phyloP scores from a whole-genome alignment of 2,329 filamentous ascomycete genomes.

The Aspergillus carbonarius region DNA sequence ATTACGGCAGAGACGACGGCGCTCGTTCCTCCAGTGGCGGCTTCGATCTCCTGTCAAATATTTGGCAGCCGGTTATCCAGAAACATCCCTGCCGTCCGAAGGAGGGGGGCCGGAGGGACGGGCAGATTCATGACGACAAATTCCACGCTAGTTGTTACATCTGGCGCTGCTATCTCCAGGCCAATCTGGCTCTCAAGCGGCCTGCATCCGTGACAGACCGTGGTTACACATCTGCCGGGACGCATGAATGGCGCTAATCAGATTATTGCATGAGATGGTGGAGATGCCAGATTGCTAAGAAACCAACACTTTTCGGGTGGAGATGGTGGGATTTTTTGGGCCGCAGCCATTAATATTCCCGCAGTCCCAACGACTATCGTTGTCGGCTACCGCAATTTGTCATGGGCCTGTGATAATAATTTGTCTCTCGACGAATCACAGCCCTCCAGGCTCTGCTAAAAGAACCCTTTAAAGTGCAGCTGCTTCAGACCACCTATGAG shows the following conservation, averaged over 20 bases:
- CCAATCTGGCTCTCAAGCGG: conserved; percentile 2
- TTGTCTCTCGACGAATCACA: background rate
- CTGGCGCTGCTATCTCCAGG: background rate
- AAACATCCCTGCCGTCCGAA: background rate
- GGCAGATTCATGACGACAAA: background rate
- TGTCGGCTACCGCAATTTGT: conserved; percentile 1
- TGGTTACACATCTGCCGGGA: conserved; percentile 13
- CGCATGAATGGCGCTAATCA: background rate
- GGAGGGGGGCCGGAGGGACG: background rate
- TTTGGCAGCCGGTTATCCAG: background rate
- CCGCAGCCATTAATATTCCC: background rate
- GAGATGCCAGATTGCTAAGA: background rate
- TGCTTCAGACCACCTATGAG: conserved; percentile 8
- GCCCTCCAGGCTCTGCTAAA: background rate
- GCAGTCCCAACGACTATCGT: background rate
- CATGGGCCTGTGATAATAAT: background rate
- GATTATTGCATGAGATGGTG: conserved; percentile 6
- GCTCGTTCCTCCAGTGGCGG: background rate
- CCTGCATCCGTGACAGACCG: conserved; percentile 8
- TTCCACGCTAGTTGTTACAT: background rate
- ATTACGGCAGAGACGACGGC: background rate
- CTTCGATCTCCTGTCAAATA: background rate
- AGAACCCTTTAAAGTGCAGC: background rate
- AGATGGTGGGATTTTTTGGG: background rate
- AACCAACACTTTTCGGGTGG: conserved; percentile 7